A percentile compares a stretch with the other conserved stretches of the same genome.
Conservation (phyloP, 2,329 filamentous ascomycete species). For the Metarhizium guizhouense region DNA sequence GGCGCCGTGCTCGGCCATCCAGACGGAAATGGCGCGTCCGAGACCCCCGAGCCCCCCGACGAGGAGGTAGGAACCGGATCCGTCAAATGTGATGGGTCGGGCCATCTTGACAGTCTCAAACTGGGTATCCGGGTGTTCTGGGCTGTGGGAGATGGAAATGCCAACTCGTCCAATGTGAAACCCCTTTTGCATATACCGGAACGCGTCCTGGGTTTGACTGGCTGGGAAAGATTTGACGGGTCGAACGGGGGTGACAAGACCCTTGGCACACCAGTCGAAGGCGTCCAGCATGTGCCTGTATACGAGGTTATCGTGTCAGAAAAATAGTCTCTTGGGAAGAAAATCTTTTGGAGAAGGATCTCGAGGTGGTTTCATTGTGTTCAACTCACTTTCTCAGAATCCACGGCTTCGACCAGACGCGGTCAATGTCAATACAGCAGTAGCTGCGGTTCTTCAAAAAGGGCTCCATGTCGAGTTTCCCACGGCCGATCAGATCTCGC, state of each 20-base stretch:
- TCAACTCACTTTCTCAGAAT: too few species aligned
- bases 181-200: slow-evolving; percentile 30
- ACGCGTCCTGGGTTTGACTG: slow-evolving; percentile 17
- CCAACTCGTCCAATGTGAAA: slow-evolving; percentile 25
- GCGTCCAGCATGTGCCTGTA: too few species aligned
- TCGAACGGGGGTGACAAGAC: too few species aligned
- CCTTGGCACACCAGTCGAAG: too few species aligned
- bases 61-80: slow-evolving; percentile 18
- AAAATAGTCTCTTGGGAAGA: too few species aligned
- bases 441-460: slow-evolving; percentile 26
- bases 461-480: slow-evolving; percentile 29
- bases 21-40: slow-evolving; percentile 12
- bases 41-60: slow-evolving; percentile 21
- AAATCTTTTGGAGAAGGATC: too few species aligned
- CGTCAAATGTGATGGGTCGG: neutral
- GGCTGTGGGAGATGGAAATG: neutral
- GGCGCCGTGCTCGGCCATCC: slow-evolving; percentile 16
- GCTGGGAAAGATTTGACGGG: too few species aligned
- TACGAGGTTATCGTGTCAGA: too few species aligned
- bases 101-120: too few species aligned
- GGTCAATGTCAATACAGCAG: slow-evolving; percentile 6
- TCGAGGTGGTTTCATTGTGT: neutral
- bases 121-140: too few species aligned
- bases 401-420: neutral
- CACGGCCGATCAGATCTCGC: slow-evolving; percentile 28